phyloP scores from a whole-genome alignment of 2,329 filamentous ascomycete genomes.

The Colletotrichum sp. region DNA sequence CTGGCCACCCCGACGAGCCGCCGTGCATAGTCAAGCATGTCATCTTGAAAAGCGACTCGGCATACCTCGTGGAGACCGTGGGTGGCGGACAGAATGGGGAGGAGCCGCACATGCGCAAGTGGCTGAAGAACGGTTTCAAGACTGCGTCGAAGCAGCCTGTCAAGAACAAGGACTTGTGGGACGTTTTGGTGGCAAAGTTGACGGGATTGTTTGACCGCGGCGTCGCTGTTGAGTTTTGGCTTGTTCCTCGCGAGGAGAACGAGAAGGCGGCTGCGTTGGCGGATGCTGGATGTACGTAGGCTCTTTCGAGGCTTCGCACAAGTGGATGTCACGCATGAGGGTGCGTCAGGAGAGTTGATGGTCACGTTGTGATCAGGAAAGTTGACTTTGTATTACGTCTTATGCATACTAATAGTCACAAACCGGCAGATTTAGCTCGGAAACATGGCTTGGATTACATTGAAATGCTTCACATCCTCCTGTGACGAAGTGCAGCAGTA shows the following conservation, averaged over 20 bases:
- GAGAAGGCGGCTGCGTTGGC: neutral
- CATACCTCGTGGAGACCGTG: neutral
- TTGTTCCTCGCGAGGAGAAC: neutral
- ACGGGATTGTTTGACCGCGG: neutral
- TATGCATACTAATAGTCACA: rapidly evolving
- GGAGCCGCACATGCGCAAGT: neutral
- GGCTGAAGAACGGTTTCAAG: neutral
- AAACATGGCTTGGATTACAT: neutral
- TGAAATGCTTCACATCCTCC: neutral
- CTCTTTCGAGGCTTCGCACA: neutral
- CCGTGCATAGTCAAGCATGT: neutral
- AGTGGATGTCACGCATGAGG: neutral
- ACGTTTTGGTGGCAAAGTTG: neutral
- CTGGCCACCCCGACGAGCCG: neutral
- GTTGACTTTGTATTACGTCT: neutral
- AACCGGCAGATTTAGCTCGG: neutral
- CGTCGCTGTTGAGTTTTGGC: neutral
- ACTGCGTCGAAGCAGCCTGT: neutral
- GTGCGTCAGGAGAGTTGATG: neutral
- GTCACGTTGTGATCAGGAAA: rapidly evolving
- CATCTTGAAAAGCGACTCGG: neutral
- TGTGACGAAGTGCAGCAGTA: neutral
- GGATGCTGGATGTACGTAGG: neutral
- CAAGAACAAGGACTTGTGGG: neutral
- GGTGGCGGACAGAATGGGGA: neutral